Evolutionary conservation across 257 asterid species (phyloP), one percentile per base, ranked within the genome.

Genomic region (Solanum virginianum): DNA sequence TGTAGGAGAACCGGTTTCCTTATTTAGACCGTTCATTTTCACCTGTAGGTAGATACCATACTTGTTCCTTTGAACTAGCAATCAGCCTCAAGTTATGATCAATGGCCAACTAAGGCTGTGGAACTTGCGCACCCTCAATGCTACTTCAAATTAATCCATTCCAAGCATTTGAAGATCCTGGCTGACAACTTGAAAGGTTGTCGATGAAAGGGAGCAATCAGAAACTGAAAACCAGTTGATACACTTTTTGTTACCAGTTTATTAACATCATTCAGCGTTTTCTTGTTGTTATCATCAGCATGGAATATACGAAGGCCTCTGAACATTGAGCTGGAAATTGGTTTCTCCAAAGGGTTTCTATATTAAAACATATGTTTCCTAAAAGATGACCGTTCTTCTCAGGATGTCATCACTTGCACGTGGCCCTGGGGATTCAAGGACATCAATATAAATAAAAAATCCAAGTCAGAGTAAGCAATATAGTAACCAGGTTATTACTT

Each of bases 131-230:
- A 88, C 88, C 49, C 88, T 90, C 80, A 20, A 85, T 13, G 91
- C 89, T 32, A 88, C 91, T 77, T 90, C 92, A 39, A 84, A 71
- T 47, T 90, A 91, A 56, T 87, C 92, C 88, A 90, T 88, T 41
- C 87, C 92, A 2, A 89, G 90, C 92, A 90, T 88, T 70, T 90
- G 91, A 88, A 90, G 91, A 62, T 90, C 92, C 88, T 70, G 57
- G 12, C 87, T 49, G 45, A 90, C 88, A 20, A 90, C 81, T 69
- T 86, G 87, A 65, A 45, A 88, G 24, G 83, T 17, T 2, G 89
- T 85, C 17, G 85, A 79, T 6, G 85, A 49, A 53, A 89, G 88
- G 16, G 89, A 29, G 88, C 88, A 18, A 72, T 85, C 74, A 88
- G 57, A 83, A 90, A 90, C 39, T 85, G 85, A 57, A 88, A 88